Percentiles rank a stretch among this genome's conserved stretches.
Conservation (phyloP, 2,329 filamentous ascomycete species). For the Chalaropsis ovoidea region DNA sequence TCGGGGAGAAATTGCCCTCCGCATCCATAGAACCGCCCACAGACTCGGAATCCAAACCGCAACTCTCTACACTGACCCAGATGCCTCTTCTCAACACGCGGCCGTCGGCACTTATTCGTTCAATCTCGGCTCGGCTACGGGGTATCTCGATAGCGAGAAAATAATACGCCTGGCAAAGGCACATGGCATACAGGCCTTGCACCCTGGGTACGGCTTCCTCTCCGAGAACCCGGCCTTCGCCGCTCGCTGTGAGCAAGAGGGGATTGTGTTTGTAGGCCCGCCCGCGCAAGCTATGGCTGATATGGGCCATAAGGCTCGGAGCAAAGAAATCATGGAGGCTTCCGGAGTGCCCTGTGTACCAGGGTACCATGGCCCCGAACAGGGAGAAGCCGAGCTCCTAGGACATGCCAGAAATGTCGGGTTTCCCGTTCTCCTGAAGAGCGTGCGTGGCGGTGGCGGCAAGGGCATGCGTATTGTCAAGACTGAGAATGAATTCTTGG, state of each 20-base stretch:
- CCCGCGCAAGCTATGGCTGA: constrained; percentile 70
- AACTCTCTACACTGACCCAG: constrained; percentile 88
- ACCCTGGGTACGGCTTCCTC: constrained; percentile 92
- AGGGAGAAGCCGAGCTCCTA: constrained; percentile 53
- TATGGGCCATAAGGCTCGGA: constrained; percentile 88
- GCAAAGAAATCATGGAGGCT: constrained; percentile 91
- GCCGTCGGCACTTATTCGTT: constrained; percentile 72
- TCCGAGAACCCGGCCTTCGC: constrained; percentile 92
- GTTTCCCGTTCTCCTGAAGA: constrained; percentile 68
- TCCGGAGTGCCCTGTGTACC: constrained; percentile 96
- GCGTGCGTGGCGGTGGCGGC: constrained; percentile 68
- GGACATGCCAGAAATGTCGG: constrained; percentile 60
- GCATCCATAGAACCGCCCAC: constrained; percentile 79
- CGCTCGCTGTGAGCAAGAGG: constrained; percentile 74
- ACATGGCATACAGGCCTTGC: constrained; percentile 79
- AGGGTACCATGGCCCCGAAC: constrained; percentile 82
- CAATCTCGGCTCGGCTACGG: constrained; percentile 70
- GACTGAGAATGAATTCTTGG: constrained; percentile 56
- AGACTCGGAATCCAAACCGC: constrained; percentile 86
- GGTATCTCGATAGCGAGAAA: constrained; percentile 85
- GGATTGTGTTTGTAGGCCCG: constrained; percentile 88
- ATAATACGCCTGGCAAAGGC: constrained; percentile 83
- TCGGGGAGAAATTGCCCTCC: constrained; percentile 89
- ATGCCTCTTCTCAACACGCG: constrained; percentile 79
- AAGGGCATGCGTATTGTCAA: constrained; percentile 75